phyloP scores from a whole-genome alignment of 176 grass and related monocot genomes.

The Cymbopogon citratus region DNA sequence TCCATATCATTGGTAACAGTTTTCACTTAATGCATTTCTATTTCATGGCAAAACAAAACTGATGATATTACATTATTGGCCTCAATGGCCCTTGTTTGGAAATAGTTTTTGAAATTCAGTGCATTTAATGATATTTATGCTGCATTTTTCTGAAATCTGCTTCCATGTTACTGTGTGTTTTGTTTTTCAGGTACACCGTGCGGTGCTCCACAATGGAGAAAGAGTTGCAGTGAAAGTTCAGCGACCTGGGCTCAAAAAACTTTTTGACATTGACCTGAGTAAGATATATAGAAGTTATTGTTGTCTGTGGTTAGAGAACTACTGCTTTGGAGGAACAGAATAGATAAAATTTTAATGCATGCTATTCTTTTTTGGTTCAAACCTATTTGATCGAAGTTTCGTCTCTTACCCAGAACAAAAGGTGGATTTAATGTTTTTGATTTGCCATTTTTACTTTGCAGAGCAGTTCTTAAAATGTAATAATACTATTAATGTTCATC shows the following conservation, averaged over 20 bases:
- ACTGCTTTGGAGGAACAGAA: background rate
- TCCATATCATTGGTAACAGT: background rate
- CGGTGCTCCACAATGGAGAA: constrained; percentile 83
- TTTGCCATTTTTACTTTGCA: background rate
- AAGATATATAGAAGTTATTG: constrained; percentile 31
- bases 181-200: constrained; percentile 76
- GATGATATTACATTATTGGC: constrained; percentile 1
- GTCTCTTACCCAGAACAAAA: background rate
- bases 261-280: constrained; percentile 99
- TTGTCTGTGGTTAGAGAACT: constrained; percentile 2
- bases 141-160: background rate
- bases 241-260: constrained; percentile 82
- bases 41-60: background rate
- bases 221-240: constrained; percentile 93
- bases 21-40: background rate
- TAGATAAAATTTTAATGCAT: background rate
- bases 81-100: background rate
- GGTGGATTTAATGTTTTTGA: background rate
- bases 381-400: background rate
- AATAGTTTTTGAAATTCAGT: background rate
- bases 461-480: background rate
- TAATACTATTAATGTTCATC: background rate
- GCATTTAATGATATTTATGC: constrained; percentile 9
- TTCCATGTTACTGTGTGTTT: constrained; percentile 6
- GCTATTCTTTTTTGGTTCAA: background rate